Percentiles rank a stretch among this genome's conserved stretches.
Evolutionary conservation across 129 eudicot genomes (phyloP).

Genomic region (Smallanthus sonchifolius): DNA sequence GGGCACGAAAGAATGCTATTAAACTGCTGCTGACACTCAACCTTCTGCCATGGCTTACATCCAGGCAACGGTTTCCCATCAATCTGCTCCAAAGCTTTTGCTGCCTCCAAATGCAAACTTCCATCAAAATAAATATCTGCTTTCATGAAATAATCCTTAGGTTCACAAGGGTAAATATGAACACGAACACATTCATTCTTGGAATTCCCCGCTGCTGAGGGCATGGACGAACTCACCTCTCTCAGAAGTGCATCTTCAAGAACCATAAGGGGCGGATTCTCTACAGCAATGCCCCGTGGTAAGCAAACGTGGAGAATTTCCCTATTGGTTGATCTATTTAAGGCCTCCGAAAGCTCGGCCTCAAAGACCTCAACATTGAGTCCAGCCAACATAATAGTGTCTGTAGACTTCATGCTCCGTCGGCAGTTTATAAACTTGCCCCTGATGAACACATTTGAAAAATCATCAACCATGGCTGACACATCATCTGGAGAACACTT

Average conservation of each 20-base stretch:
- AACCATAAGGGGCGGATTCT: constrained; percentile 42
- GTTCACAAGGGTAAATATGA: constrained; percentile 51
- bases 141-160: constrained; percentile 41
- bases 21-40: constrained; percentile 67
- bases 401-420: constrained; percentile 27
- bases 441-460: constrained; percentile 44
- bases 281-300: constrained; percentile 50
- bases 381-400: constrained; percentile 49
- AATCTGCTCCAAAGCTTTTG: constrained; percentile 81
- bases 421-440: constrained; percentile 34
- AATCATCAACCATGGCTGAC: constrained; percentile 37
- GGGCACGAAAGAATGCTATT: constrained; percentile 81
- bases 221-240: constrained; percentile 75
- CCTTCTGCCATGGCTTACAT: constrained; percentile 83
- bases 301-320: constrained; percentile 48
- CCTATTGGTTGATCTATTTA: constrained; percentile 42
- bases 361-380: constrained; percentile 55
- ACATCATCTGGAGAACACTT: constrained; percentile 49
- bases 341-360: constrained; percentile 43
- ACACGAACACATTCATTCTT: constrained; percentile 48
- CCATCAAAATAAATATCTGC: constrained; percentile 83
- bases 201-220: constrained; percentile 40
- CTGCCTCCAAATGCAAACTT: constrained; percentile 92
- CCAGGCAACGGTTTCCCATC: constrained; percentile 73
- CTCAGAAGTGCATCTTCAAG: constrained; percentile 74